Evolutionary conservation across 1,139 yeast species (phyloP).

Genomic region (Arxiozyma heterogenica): DNA sequence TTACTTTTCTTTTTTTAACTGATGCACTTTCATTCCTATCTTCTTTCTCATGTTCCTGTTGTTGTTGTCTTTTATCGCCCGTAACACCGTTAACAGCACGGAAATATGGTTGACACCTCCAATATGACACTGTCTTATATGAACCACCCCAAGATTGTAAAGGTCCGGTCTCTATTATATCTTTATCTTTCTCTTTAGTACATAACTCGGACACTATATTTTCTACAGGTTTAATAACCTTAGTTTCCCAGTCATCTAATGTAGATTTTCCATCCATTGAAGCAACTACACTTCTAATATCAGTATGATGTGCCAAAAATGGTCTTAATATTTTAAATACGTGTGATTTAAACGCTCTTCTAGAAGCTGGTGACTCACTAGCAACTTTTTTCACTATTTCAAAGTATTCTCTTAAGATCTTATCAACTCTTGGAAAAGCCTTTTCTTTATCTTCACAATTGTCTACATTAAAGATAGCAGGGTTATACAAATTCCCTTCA

Average conservation of each 20-base stretch:
- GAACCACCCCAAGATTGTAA: constrained; percentile 67
- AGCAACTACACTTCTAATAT: constrained; percentile 68
- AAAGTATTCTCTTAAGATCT: constrained; percentile 73
- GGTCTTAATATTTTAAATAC: constrained; percentile 79
- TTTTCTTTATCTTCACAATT: constrained; percentile 41
- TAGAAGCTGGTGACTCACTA: constrained; percentile 58
- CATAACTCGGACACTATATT: constrained; percentile 49
- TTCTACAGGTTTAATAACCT: constrained; percentile 61
- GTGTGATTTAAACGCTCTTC: constrained; percentile 83
- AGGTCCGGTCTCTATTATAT: constrained; percentile 45
- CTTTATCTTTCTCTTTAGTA: constrained; percentile 37
- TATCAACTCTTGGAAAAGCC: constrained; percentile 80
- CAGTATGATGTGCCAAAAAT: constrained; percentile 65
- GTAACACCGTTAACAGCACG: constrained; percentile 69
- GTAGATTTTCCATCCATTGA: constrained; percentile 35
- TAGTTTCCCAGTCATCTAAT: constrained; percentile 52
- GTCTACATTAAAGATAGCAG: constrained; percentile 60
- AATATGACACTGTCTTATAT: constrained; percentile 80
- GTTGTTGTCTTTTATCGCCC: constrained; percentile 36
- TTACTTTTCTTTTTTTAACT: constrained; percentile 16
- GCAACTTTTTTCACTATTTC: constrained; percentile 54
- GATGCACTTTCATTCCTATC: constrained; percentile 12
- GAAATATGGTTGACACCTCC: constrained; percentile 96
- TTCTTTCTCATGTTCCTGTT: constrained; percentile 9
- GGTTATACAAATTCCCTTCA: constrained; percentile 88